A percentile compares a stretch with the other conserved stretches of the same genome.
Conservation (phyloP, 2,329 filamentous ascomycete genomes). For the Fusarium hostae region DNA sequence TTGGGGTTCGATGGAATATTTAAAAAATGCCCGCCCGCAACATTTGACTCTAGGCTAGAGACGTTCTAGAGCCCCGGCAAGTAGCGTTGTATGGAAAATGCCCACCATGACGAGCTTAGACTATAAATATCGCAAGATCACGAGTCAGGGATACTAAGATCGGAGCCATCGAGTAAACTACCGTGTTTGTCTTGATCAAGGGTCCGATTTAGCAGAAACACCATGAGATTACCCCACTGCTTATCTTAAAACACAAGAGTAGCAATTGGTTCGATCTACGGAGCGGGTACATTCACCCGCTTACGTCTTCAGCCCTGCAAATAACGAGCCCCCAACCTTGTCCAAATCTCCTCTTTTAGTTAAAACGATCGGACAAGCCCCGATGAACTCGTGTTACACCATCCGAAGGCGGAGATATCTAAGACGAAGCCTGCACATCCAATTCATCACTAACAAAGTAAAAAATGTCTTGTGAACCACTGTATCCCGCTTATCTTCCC, state of each 20-base stretch:
- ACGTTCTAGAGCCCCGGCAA: background rate
- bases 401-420: slow-evolving; percentile 23
- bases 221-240: background rate
- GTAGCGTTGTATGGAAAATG: background rate
- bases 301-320: slow-evolving; percentile 21
- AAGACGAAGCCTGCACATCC: background rate
- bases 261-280: background rate
- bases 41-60: background rate
- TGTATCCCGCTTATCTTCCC: slow-evolving; percentile 49
- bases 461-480: slow-evolving; percentile 34
- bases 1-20: background rate
- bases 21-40: background rate
- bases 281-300: slow-evolving; percentile 14
- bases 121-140: background rate
- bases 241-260: background rate
- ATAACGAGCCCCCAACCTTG: slow-evolving; percentile 17
- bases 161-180: background rate
- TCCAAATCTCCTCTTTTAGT: slow-evolving; percentile 5
- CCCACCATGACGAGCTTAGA: background rate
- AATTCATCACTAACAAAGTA: too few species aligned
- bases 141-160: background rate
- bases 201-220: background rate
- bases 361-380: slow-evolving; percentile 19
- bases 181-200: background rate
- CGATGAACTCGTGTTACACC: slow-evolving; percentile 7